Evolutionary conservation across 805 yeast species (phyloP), one percentile per base, ranked within the genome.

Genomic region (Blastobotrys peoriensis): DNA sequence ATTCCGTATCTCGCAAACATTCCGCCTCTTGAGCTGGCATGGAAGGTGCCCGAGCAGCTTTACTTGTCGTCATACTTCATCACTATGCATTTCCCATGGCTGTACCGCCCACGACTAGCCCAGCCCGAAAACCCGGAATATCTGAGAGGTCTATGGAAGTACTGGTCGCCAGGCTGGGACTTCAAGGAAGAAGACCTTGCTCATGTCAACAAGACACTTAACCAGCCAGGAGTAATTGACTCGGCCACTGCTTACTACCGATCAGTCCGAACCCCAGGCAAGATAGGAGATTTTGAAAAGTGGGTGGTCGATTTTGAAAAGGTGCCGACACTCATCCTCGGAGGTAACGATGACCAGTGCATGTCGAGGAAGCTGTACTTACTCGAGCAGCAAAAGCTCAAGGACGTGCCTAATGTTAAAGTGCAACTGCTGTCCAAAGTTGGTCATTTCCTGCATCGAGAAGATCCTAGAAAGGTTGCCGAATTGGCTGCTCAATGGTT

Each of bases 371-470:
- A 38, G 5, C 38, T 56, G 19, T 55, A 43, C 30, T 51, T 50
- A 30, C 17, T 46, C 4, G 46, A 51, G 35, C 20, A 35, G 25
- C 22, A 25, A 16, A 40, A 34, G 36, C 34, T 49, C 13, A 33
- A 10, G n/a, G 21, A 27, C 5, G 48, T 39, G 19, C 45, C 46
- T 13, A 44, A 39, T 6, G 50, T 40, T 17, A 36, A 44, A 21
- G 51, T 56, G 3, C 46, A 17, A 17, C 40, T 45, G 5, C 42
- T 58, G n/a, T 41, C 46, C 3, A 48, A 46, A 3, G 56, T 51
- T 2, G 61, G 61, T 5, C 61, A 58, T 36, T 58, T 58, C 43
- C 45, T 56, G 53, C 60, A 56, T 18, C 52, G 58, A 20, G 61
- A 58, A 40, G 52, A 55, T 33, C 60, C 61, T 1, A 39, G 30